Evolutionary conservation across 2,329 filamentous ascomycete genomes (phyloP), one percentile per base, ranked within the genome.

Genomic region (Furcasterigmium furcatum): DNA sequence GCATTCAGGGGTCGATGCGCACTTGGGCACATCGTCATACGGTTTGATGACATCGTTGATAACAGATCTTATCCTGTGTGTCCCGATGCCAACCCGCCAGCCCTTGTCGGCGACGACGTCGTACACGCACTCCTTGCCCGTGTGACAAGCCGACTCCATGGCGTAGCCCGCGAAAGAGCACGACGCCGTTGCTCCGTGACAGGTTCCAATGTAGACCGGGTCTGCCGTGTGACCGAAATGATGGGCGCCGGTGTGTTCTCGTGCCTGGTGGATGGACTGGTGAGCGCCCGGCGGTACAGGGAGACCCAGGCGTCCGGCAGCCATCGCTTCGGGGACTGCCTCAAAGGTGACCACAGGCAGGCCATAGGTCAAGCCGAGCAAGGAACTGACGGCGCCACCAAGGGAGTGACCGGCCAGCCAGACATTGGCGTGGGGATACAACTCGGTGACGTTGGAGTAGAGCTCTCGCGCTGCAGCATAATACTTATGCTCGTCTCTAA

Each of bases 171-270:
- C 92, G 58, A 95, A 84, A 1, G 91, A 94, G 65, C 94, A 97
- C 10, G 86, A 84, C 3, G 92, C 91, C 3, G 88, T 91, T 3
- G 88, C 89, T 25, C 88, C 88, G 58, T 96, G 96, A 68, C 94
- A 97, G 1, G 85, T 88, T 25, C 94, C 94, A 71, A 96, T 91
- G 59, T 86, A 99, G 27, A 99, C 84, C 0, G 94, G 94, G 64
- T 99, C 94, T 1, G 94, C 94, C 0, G 91, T 97, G 59, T 97
- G 91, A 4, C 94, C 94, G 62, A 96, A 92, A 64, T 99, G 94
- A 60, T 84, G 95, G 1, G 87, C 77, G 12, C 89, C 91, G 0
- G 90, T 95, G 57, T 82, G 79, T 47, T 80, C 68, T 35, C 89
- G 76, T 30, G 79, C 76, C 58, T 95, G 89, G 24, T 89, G 85